Base-by-base conservation (phyloP, 192 early-diverging fungal genomes). In the Rhizoclosmatium globosum region DNA sequence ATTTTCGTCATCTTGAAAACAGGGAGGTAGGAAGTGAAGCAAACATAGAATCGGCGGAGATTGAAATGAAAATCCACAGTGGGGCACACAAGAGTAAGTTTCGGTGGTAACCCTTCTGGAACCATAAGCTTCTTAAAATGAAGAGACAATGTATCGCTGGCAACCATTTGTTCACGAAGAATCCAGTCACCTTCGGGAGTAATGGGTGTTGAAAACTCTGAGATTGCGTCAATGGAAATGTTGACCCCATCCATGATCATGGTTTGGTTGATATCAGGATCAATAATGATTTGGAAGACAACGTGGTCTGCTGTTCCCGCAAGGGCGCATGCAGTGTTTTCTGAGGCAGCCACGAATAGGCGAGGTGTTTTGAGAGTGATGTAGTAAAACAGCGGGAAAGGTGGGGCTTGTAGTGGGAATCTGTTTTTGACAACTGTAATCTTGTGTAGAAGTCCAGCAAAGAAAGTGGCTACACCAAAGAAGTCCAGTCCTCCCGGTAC, bases 1-100 rank as follows among this genome's bases (percentile, higher is more conserved):
- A 76, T 76, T 45, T 76, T 76, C 13, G 74, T 76, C 74, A 76
- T 66, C 42, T 76, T 76, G 2, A 76, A 39, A 42, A 76, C 48
- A 50, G 74, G 74, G 19, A 76, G 23, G 44, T 76, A 76, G 19
- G 64, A 67, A 1, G 74, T 76, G 42, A 76, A 76, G 64, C 74
- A 76, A 2, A 67, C 74, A 50, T 39, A 76, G 48, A 76, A 76
- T 23, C 41, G 11, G 4, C 74, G 43, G 19, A 76, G 41, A 21
- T 64, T 76, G 46, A 76, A 56, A 21, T 76, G 21, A 19, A 76
- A 11, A 53, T 67, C 64, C 61, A 76, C 1, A 42, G 4, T 67
- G 2, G 74, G 74, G 17, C 64, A 65, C 17, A 47, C 60, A 7
- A 76, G 3, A 3, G 4, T 47, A 1, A 76, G 4, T 4, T 31